Conservation (phyloP, 768 basidiomycete genomes). For the Lepiota brunneoincarnata region DNA sequence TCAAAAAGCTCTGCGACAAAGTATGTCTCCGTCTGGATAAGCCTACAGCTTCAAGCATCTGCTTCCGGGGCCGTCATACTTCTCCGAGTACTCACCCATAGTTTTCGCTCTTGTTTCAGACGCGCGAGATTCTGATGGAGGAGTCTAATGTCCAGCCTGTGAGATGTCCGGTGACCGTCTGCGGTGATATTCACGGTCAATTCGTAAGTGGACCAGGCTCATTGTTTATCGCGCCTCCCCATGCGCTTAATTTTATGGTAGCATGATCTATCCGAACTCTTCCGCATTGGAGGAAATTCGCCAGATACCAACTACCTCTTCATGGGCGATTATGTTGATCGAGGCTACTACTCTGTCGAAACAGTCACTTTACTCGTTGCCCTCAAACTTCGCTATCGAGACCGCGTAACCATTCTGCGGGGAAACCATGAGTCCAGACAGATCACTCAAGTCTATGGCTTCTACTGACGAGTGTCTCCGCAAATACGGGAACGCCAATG, state of each 20-base stretch:
- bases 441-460: conserved; percentile 99
- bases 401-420: conserved; percentile 95
- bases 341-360: conserved; percentile 99
- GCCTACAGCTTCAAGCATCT: conserved; percentile 13
- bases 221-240: conserved; percentile 6
- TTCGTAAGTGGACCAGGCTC: conserved; percentile 70
- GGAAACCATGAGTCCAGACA: conserved; percentile 99
- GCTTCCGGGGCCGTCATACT: conserved; percentile 9
- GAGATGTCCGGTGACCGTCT: conserved; percentile 97
- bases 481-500: conserved; percentile 99
- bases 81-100: conserved; percentile 5
- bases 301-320: conserved; percentile 99
- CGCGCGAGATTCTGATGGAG: conserved; percentile 97
- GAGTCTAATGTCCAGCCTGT: conserved; percentile 99
- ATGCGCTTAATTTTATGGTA: conserved; percentile 31
- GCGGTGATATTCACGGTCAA: conserved; percentile 99
- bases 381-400: conserved; percentile 95
- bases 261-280: conserved; percentile 99
- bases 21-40: conserved; percentile 43
- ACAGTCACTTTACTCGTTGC: conserved; percentile 97
- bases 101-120: conserved; percentile 47
- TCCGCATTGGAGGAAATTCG: conserved; percentile 97
- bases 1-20: conserved; percentile 99
- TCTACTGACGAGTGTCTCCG: conserved; percentile 99
- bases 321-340: conserved; percentile 99